phyloP scores from a whole-genome alignment of 2,329 filamentous ascomycete species.

The Mollisiaceae sp. region DNA sequence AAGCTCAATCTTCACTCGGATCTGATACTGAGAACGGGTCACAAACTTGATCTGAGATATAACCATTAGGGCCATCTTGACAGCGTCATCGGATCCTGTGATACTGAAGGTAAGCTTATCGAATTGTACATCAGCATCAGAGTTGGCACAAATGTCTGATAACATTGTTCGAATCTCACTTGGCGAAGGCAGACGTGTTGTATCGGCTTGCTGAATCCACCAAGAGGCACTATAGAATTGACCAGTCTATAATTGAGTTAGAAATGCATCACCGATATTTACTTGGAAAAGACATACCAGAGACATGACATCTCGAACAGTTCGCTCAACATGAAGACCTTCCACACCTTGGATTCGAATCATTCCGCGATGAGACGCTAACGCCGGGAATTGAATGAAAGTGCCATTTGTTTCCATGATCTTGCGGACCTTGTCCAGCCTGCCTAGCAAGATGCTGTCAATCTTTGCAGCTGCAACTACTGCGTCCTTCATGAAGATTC shows the following conservation, averaged over 20 bases:
- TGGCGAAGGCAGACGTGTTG: conserved; percentile 61
- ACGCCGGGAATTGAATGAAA: conserved; percentile 87
- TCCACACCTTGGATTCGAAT: conserved; percentile 93
- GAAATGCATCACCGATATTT: not conserved
- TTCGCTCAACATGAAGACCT: conserved; percentile 91
- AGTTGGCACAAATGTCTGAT: conserved; percentile 94
- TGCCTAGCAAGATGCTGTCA: conserved; percentile 88
- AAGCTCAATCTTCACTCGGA: conserved; percentile 97
- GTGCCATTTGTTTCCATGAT: conserved; percentile 97
- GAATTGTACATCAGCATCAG: conserved; percentile 91
- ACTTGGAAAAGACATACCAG: conserved; percentile 62
- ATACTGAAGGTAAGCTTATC: conserved; percentile 94
- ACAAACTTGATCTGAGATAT: conserved; percentile 92
- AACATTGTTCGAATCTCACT: conserved; percentile 87
- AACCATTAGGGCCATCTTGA: conserved; percentile 93
- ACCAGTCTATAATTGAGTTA: conserved; percentile 66
- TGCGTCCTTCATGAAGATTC: conserved; percentile 90
- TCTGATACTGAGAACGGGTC: conserved; percentile 84
- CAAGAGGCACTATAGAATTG: conserved; percentile 98
- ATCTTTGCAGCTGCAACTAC: conserved; percentile 90
- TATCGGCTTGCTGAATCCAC: conserved; percentile 85
- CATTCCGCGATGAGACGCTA: conserved; percentile 83
- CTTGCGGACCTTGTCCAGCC: conserved; percentile 95
- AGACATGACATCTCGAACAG: conserved; percentile 94
- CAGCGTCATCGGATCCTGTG: conserved; percentile 93